Conservation (phyloP, 352 stramenopile genomes). For the Phytophthora vignae region DNA sequence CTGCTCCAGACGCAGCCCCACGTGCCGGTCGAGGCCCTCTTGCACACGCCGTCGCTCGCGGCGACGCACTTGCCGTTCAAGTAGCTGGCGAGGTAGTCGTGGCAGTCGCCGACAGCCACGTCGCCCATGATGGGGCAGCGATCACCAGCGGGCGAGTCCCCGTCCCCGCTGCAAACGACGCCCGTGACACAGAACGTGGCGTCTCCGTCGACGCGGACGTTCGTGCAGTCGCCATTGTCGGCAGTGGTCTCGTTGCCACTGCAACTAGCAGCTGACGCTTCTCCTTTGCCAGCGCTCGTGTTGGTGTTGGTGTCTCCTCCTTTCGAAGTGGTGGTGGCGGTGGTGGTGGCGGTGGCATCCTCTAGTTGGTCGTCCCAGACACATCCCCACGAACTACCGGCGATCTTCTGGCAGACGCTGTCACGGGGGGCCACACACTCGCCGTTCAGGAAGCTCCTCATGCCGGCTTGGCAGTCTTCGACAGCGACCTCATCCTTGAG, state of each 20-base stretch:
- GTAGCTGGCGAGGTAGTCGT: conserved; percentile 55
- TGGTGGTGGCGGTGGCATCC: neutral
- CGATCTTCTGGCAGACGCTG: conserved; percentile 25
- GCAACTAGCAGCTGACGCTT: neutral
- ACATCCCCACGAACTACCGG: conserved; percentile 35
- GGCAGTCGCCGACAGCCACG: conserved; percentile 56
- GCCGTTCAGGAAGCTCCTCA: conserved; percentile 35
- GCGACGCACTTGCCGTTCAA: conserved; percentile 52
- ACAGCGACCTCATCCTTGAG: conserved; percentile 38
- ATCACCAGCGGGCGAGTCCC: conserved; percentile 37
- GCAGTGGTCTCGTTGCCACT: conserved; percentile 1
- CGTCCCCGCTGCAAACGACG: conserved; percentile 56
- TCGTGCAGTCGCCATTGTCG: conserved; percentile 33
- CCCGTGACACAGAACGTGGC: conserved; percentile 69
- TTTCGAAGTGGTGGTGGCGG: neutral
- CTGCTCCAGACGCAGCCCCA: conserved; percentile 62
- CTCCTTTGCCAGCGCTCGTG: neutral
- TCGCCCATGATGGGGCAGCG: conserved; percentile 62
- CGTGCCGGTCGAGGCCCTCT: conserved; percentile 57
- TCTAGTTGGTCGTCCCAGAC: conserved; percentile 29
- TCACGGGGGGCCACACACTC: conserved; percentile 40
- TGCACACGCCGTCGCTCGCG: conserved; percentile 46
- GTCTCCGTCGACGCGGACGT: conserved; percentile 64
- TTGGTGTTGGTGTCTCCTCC: neutral
- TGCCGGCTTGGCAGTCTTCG: conserved; percentile 30